Evolutionary conservation across 306 rosid species (phyloP).

Genomic region (Acacia melanoxylon): DNA sequence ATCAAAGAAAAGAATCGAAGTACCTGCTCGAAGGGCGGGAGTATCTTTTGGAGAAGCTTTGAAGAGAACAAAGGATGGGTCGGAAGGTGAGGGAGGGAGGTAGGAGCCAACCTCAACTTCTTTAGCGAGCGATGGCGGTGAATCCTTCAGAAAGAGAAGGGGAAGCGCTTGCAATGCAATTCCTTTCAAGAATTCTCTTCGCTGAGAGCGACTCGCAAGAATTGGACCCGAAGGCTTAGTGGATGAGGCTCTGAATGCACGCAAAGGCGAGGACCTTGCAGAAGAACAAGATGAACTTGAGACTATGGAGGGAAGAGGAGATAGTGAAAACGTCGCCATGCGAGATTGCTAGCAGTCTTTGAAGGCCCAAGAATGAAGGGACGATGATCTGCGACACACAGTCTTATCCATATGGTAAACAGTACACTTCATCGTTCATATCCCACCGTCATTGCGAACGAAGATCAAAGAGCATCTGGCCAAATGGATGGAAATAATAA

Average conservation of each 20-base stretch:
- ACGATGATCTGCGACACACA: not conserved
- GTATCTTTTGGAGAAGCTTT: conserved; percentile 84
- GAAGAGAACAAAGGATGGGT: conserved; percentile 88
- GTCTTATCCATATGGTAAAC: conserved; percentile 23
- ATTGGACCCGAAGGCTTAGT: conserved; percentile 10
- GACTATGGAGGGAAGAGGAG: conserved; percentile 29
- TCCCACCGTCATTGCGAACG: not conserved
- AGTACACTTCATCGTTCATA: not conserved
- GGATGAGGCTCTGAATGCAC: conserved; percentile 36
- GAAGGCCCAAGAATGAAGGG: conserved; percentile 1
- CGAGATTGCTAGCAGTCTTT: not conserved
- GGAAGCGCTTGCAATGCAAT: conserved; percentile 57
- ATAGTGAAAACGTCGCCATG: conserved; percentile 47
- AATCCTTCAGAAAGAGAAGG: conserved; percentile 32
- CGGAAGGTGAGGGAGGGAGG: conserved; percentile 69
- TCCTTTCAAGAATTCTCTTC: conserved; percentile 70
- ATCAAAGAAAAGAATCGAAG: not conserved
- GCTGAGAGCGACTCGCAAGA: conserved; percentile 26
- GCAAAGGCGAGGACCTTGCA: conserved; percentile 19
- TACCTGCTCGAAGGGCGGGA: conserved; percentile 99
- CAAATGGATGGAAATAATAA: no score
- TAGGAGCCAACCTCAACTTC: conserved; percentile 80
- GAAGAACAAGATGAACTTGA: conserved; percentile 7
- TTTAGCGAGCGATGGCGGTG: conserved; percentile 52
- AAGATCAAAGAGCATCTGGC: not conserved